phyloP scores from a whole-genome alignment of 768 basidiomycete species.

The Lentinula sp. region DNA sequence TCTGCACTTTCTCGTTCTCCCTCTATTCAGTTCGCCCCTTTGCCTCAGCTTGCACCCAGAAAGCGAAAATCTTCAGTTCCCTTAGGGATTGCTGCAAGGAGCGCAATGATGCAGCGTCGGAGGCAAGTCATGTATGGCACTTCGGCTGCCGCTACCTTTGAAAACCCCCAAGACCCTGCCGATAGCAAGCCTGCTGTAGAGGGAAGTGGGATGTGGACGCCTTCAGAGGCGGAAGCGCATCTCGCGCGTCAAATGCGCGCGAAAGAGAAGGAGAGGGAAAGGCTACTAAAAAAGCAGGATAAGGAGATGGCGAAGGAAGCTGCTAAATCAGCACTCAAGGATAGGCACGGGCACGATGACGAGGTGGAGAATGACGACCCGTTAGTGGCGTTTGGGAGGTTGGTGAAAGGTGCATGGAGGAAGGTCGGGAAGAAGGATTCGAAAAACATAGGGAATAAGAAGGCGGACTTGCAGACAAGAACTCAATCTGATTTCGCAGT shows the following conservation, averaged over 20 bases:
- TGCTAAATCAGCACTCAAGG: conserved; percentile 10
- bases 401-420: conserved; percentile 50
- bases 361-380: conserved; percentile 33
- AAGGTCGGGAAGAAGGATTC: conserved; percentile 37
- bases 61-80: conserved; percentile 44
- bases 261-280: conserved; percentile 14
- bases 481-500: not conserved
- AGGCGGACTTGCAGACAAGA: not conserved
- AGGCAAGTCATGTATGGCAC: conserved; percentile 13
- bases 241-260: conserved; percentile 16
- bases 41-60: conserved; percentile 46
- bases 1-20: conserved; percentile 11
- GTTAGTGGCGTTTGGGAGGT: conserved; percentile 39
- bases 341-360: conserved; percentile 15
- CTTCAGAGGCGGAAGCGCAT: conserved; percentile 31
- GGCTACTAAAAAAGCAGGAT: conserved; percentile 10
- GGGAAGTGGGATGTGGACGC: conserved; percentile 27
- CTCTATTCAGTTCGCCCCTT: conserved; percentile 50
- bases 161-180: not conserved
- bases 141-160: not conserved
- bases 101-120: conserved; percentile 32
- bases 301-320: conserved; percentile 3
- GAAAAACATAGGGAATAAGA: conserved; percentile 25
- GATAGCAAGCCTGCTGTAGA: not conserved
- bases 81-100: conserved; percentile 48